Percentiles rank a stretch among this genome's conserved stretches.
Conservation (phyloP, 768 basidiomycete species). For the Rhizopogon sp. region DNA sequence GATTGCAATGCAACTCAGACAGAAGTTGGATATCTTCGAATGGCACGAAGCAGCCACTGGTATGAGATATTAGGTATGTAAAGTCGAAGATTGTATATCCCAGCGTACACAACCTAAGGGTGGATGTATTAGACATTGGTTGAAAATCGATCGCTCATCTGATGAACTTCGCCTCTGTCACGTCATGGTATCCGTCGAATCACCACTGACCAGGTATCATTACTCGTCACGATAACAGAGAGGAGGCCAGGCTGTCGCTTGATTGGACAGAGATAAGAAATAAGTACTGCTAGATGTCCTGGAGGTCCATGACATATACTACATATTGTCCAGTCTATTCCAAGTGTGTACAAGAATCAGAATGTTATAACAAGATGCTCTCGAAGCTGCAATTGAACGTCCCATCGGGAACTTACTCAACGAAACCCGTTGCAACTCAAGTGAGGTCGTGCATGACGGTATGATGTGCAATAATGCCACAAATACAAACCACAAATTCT, state of each 20-base stretch:
- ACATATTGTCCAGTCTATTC: background rate
- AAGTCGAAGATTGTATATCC: background rate
- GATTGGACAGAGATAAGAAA: too few relatives aligned
- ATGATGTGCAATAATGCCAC: too few relatives aligned
- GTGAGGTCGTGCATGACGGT: too few relatives aligned
- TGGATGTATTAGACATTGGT: background rate
- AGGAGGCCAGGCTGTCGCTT: too few relatives aligned
- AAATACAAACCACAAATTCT: background rate
- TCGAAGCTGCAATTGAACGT: background rate
- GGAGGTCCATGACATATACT: background rate
- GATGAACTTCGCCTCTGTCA: background rate
- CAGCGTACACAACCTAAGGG: background rate
- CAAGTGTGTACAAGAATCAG: background rate
- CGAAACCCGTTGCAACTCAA: too few relatives aligned
- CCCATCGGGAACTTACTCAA: too few relatives aligned
- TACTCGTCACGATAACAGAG: too few relatives aligned
- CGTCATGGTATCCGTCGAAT: background rate
- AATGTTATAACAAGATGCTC: background rate
- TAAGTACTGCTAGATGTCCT: too few relatives aligned
- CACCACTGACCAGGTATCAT: too few relatives aligned
- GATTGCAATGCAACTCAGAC: background rate
- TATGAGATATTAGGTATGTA: background rate
- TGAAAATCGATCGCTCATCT: background rate
- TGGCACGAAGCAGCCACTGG: background rate
- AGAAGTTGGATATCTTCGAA: background rate